A percentile compares a stretch with the other conserved stretches of the same genome.
Conservation (phyloP, 2,329 filamentous ascomycete species). For the Arthrobotrys sphaeroides region DNA sequence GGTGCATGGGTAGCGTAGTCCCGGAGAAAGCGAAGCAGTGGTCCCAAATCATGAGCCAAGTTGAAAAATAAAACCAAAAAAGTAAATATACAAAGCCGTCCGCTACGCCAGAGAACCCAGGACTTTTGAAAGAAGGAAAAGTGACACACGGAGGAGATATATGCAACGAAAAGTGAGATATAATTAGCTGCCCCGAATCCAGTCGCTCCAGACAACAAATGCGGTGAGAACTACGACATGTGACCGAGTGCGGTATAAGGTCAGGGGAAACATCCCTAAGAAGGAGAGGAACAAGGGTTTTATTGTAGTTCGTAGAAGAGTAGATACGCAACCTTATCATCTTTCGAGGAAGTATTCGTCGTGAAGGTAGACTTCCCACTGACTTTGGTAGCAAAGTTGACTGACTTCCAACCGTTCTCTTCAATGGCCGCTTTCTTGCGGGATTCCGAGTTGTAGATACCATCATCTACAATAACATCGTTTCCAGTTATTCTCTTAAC, state of each 20-base stretch:
- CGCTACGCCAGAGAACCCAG: conserved; percentile 25
- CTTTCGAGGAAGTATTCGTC: conserved; percentile 2
- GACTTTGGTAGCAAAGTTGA: conserved; percentile 57
- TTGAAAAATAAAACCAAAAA: neutral
- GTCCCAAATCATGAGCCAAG: no score
- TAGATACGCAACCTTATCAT: conserved; percentile 48
- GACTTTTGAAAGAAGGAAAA: conserved; percentile 16
- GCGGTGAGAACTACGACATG: neutral
- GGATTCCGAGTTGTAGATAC: conserved; percentile 10
- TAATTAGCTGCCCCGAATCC: neutral
- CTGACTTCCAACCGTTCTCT: conserved; percentile 46
- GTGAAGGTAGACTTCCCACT: conserved; percentile 53
- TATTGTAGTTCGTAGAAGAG: conserved; percentile 44
- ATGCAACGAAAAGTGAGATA: neutral
- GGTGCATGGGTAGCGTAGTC: neutral
- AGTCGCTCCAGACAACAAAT: neutral
- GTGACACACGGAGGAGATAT: neutral
- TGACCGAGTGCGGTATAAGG: neutral
- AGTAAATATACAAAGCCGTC: conserved; percentile 12
- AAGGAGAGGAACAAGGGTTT: neutral
- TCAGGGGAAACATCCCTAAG: neutral
- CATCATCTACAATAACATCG: conserved; percentile 66
- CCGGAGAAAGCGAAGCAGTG: neutral
- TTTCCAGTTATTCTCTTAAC: conserved; percentile 85
- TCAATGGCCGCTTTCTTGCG: conserved; percentile 7